Conservation (phyloP, 805 yeast species). For the Kodamaea laetipori region DNA sequence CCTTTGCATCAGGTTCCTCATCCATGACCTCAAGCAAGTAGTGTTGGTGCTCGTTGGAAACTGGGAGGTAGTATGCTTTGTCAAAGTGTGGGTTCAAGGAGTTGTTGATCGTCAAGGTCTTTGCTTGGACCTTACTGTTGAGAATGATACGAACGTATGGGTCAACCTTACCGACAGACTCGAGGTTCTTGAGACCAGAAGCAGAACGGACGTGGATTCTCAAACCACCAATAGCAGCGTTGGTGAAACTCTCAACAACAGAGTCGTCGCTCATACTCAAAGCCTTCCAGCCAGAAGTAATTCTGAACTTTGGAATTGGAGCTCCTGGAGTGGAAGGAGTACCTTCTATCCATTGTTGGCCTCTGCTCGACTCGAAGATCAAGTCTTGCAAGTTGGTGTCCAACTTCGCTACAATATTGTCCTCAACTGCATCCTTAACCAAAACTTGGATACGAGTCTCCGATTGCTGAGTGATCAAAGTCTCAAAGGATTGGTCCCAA, state of each 20-base stretch:
- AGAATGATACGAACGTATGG: constrained; percentile 66
- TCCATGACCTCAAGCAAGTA: constrained; percentile 63
- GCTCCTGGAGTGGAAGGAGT: constrained; percentile 39
- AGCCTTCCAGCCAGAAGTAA: constrained; percentile 72
- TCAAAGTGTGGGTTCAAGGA: constrained; percentile 61
- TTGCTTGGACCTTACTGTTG: constrained; percentile 58
- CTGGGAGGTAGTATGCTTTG: constrained; percentile 60
- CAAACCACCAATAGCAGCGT: constrained; percentile 68
- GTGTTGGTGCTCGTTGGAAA: constrained; percentile 60
- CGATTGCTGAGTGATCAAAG: constrained; percentile 62
- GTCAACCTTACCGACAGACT: constrained; percentile 71
- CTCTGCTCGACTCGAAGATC: constrained; percentile 49
- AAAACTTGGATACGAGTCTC: constrained; percentile 55
- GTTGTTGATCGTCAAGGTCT: constrained; percentile 55
- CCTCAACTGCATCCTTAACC: constrained; percentile 62
- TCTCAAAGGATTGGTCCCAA: constrained; percentile 65
- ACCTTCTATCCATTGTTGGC: constrained; percentile 52
- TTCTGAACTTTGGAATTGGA: constrained; percentile 42
- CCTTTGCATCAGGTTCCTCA: constrained; percentile 62
- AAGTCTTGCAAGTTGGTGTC: constrained; percentile 56
- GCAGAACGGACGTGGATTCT: constrained; percentile 61
- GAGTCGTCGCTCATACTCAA: constrained; percentile 52
- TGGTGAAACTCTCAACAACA: constrained; percentile 44
- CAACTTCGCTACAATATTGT: constrained; percentile 54
- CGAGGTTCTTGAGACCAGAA: constrained; percentile 53